Evolutionary conservation across 116 monocot genomes (phyloP).

Genomic region (Iris pallida): DNA sequence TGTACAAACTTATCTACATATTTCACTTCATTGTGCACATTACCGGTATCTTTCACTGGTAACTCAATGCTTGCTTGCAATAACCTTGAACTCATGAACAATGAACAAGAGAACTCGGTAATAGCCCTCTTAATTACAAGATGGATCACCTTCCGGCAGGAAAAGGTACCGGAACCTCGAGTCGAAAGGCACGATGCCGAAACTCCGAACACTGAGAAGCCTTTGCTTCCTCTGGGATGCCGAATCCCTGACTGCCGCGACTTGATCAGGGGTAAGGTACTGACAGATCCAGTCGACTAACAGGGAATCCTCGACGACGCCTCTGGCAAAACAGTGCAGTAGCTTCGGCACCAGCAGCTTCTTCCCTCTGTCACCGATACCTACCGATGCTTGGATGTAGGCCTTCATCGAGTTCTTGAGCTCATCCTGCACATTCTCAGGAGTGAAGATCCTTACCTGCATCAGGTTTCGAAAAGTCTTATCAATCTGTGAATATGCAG

Average conservation of each 20-base stretch:
- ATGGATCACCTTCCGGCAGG: conserved; percentile 27
- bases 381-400: conserved; percentile 66
- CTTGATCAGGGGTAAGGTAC: conserved; percentile 66
- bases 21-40: too few relatives aligned
- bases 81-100: too few relatives aligned
- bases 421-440: conserved; percentile 42
- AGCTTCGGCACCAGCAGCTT: conserved; percentile 74
- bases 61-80: too few relatives aligned
- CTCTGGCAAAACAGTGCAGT: conserved; percentile 55
- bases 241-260: conserved; percentile 43
- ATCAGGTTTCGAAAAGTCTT: background rate
- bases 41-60: too few relatives aligned
- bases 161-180: conserved; percentile 81
- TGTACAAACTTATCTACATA: too few relatives aligned
- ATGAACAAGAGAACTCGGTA: too few relatives aligned
- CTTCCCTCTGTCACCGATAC: conserved; percentile 58
- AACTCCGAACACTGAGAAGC: conserved; percentile 61
- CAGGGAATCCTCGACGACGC: conserved; percentile 73
- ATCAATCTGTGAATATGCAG: too few relatives aligned
- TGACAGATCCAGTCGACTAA: conserved; percentile 89
- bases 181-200: conserved; percentile 63
- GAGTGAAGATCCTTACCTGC: conserved; percentile 72
- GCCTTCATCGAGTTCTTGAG: conserved; percentile 56
- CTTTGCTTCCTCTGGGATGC: conserved; percentile 58
- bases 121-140: too few relatives aligned